Evolutionary conservation across 2,329 filamentous ascomycete genomes (phyloP), one percentile per base, ranked within the genome.

Genomic region (Alternaria atra): DNA sequence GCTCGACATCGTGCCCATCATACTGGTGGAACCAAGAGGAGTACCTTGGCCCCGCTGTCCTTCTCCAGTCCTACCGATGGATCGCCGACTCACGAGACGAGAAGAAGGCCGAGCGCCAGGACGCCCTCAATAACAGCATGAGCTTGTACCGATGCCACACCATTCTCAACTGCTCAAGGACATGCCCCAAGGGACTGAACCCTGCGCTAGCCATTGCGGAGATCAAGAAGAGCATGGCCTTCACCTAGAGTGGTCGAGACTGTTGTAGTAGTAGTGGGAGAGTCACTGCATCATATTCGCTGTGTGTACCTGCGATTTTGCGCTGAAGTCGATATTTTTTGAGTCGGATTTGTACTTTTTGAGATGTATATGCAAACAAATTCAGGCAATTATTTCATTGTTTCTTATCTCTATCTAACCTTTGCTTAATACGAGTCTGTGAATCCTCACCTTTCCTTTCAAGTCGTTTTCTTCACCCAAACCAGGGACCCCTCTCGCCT

Each of bases 21-120:
- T 99, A 99, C 87, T 99, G 95, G 95, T 99, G 95, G 95, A 99
- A 99, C 86, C 90, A 91, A 72, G 94, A 98, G 84, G 94, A 98
- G 82, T 99, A 99, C 85, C 92, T 99, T 52, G 95, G 95, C 66
- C 95, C 95, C 61, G 95, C 95, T 70, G 92, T 99, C 63, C 91
- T 99, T 54, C 89, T 99, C 70, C 95, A 99, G 84, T 97, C 93
- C 8, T 99, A 98, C 89, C 90, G 94, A 78, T 99, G 95, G 95
- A 86, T 99, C 70, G 91, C 90, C 77, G 95, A 99, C 81, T 96
- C 92, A 43, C 91, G 95, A 82, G 95, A 99, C 80, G 91, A 97
- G 88, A 89, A 88, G 81, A 96, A 86, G 74, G 89, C 87, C 60
- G 89, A 97, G 87, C 91, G 95, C 80, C 95, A 95, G 87, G 89